Evolutionary conservation across 805 yeast genomes (phyloP).

Genomic region (Starmerella stellata): DNA sequence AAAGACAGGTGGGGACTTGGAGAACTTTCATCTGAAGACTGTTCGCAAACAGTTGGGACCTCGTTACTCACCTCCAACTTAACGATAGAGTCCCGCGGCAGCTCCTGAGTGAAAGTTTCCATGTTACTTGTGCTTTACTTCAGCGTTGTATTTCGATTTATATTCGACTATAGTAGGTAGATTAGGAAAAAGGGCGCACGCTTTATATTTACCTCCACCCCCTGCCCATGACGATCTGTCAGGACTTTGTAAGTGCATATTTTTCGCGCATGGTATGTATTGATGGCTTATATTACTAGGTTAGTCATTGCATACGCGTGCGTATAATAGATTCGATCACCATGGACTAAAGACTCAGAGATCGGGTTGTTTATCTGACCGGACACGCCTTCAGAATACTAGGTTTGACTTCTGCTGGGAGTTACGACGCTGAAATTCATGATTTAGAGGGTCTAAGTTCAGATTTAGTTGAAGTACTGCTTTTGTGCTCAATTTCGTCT

Average conservation of each 20-base stretch:
- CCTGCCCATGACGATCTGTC: neutral
- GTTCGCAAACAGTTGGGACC: conserved; percentile 4
- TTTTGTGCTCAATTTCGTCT: too few species aligned
- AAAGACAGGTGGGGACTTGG: conserved; percentile 5
- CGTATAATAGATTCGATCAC: neutral
- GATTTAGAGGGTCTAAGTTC: too few species aligned
- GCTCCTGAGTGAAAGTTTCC: conserved; percentile 12
- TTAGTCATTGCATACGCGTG: neutral
- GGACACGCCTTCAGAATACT: too few species aligned
- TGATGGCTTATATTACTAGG: neutral
- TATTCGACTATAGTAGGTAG: neutral
- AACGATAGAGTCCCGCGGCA: conserved; percentile 11
- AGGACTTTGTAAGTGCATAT: neutral
- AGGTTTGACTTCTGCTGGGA: too few species aligned
- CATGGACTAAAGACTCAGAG: too few species aligned
- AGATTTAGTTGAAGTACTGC: too few species aligned
- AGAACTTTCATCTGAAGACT: conserved; percentile 9
- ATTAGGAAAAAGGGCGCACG: neutral
- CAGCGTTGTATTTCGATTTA: neutral
- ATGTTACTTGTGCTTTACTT: conserved; percentile 1
- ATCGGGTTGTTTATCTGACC: too few species aligned
- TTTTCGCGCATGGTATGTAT: neutral
- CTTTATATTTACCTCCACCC: neutral
- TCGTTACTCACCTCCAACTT: conserved; percentile 16
- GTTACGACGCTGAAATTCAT: too few species aligned